A percentile compares a stretch with the other conserved stretches of the same genome.
Conservation (phyloP, 805 yeast species). For the Torulaspora microellipsoides region DNA sequence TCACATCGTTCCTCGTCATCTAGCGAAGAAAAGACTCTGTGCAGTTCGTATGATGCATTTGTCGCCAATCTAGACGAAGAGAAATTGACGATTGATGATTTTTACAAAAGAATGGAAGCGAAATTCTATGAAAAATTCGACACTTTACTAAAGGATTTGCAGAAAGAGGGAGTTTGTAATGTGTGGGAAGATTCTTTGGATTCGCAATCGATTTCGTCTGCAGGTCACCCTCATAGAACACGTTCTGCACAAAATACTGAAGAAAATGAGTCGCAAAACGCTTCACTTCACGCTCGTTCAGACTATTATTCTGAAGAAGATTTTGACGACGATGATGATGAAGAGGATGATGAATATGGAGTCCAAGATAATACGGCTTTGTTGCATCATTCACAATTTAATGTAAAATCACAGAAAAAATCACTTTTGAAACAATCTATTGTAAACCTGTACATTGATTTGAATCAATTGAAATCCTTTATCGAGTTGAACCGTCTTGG, state of each 20-base stretch:
- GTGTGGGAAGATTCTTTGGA: not conserved
- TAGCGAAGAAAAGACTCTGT: conserved; percentile 27
- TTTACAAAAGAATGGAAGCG: conserved; percentile 45
- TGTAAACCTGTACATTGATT: conserved; percentile 58
- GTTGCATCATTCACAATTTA: conserved; percentile 46
- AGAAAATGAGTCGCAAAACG: conserved; percentile 4
- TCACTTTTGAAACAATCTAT: conserved; percentile 67
- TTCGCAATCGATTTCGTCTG: not conserved
- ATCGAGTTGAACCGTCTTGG: conserved; percentile 83
- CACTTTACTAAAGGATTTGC: conserved; percentile 45
- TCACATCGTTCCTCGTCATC: conserved; percentile 21
- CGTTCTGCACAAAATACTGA: conserved; percentile 6
- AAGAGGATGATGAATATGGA: conserved; percentile 38
- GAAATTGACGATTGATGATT: conserved; percentile 47
- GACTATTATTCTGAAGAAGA: conserved; percentile 21
- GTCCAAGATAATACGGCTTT: conserved; percentile 45
- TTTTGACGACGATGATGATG: conserved; percentile 38
- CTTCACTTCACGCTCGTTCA: conserved; percentile 4
- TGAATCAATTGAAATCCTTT: conserved; percentile 79
- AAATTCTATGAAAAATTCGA: conserved; percentile 45
- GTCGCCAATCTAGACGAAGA: conserved; percentile 45
- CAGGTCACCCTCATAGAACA: conserved; percentile 3
- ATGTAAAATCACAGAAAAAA: conserved; percentile 46
- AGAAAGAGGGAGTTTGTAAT: conserved; percentile 29
- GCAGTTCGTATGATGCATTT: conserved; percentile 42